Evolutionary conservation across 2,329 filamentous ascomycete species (phyloP), one percentile per base, ranked within the genome.

Genomic region (Coniochaeta hoffmannii): DNA sequence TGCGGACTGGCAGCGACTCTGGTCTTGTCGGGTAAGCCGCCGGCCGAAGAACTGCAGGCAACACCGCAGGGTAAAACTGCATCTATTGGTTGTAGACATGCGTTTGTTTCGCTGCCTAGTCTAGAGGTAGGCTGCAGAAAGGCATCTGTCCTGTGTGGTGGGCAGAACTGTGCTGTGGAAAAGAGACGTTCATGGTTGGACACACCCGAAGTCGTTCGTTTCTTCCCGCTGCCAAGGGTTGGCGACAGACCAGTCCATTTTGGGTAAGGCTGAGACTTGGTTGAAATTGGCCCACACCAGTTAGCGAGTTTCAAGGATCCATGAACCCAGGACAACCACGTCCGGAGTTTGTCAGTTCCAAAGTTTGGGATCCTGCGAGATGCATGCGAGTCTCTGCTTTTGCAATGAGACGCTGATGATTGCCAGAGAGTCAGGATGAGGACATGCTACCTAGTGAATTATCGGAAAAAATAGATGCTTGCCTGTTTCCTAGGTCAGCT

Each of bases 271-370:
- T 77, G 76, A 76, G 68, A 76, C 73, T 64, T 60, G 68, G 64
- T 67, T 73, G 75, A 79, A 73, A 75, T 77, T 76, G 69, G 68
- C 64, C 70, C 71, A 71, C 68, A n/a, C 67, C 63, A 65, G 63
- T 71, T 77, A 76, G 75, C 73, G 73, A 72, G 78, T 81, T 81
- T 81, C 75, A 79, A 76, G 74, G 73, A 68, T 61, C 55, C 54
- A 51, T 15, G 28, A 51, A 51, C 49, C 26, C 17, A 31, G 49
- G 49, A 32, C 41, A n/a, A 26, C 63, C 63, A 61, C 59, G 61
- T 55, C 62, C 65, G 64, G 64, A 67, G 64, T 60, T 60, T 61
- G 63, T 3, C 5, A 51, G 28, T 51, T 28, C 49, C 28, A 34
- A 28, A 11, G 15, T 10, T 15, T 17, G 44, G 22, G 11, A 14